phyloP scores from a whole-genome alignment of 176 grass and related monocot genomes.

The Oryza longistaminata region DNA sequence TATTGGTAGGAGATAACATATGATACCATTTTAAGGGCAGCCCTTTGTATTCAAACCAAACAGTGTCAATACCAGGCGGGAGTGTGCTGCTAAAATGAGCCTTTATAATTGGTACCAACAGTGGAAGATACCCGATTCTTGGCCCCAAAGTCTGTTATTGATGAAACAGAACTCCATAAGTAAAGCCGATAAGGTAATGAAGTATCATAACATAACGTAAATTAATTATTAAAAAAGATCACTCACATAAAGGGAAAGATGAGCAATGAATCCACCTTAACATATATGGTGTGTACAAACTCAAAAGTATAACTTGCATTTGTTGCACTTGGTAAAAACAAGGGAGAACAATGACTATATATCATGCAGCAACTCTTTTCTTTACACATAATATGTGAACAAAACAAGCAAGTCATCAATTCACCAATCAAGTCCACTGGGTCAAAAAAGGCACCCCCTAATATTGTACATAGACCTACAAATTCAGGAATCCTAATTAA shows the following conservation, averaged over 20 bases:
- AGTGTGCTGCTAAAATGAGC: constrained; percentile 84
- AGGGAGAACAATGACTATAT: neutral
- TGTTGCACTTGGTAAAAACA: neutral
- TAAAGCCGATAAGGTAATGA: constrained; percentile 2
- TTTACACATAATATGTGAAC: constrained; percentile 4
- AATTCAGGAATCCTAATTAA: neutral
- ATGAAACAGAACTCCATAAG: constrained; percentile 10
- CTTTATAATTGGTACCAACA: constrained; percentile 80
- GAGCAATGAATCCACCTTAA: neutral
- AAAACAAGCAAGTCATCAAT: neutral
- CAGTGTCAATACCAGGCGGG: constrained; percentile 78
- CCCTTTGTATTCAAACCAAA: constrained; percentile 99
- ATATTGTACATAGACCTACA: neutral
- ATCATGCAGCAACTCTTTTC: neutral
- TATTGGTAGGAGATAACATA: neutral
- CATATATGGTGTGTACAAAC: neutral
- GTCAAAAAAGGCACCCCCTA: neutral
- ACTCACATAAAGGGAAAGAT: neutral
- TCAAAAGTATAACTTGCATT: constrained; percentile 1
- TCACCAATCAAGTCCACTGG: neutral
- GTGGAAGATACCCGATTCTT: constrained; percentile 82
- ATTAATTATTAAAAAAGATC: neutral
- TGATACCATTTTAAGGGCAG: constrained; percentile 89
- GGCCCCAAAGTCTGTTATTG: constrained; percentile 70
- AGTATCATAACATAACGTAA: neutral